phyloP scores from a whole-genome alignment of 2,329 filamentous ascomycete species.

The Cytospora paraplurivora region DNA sequence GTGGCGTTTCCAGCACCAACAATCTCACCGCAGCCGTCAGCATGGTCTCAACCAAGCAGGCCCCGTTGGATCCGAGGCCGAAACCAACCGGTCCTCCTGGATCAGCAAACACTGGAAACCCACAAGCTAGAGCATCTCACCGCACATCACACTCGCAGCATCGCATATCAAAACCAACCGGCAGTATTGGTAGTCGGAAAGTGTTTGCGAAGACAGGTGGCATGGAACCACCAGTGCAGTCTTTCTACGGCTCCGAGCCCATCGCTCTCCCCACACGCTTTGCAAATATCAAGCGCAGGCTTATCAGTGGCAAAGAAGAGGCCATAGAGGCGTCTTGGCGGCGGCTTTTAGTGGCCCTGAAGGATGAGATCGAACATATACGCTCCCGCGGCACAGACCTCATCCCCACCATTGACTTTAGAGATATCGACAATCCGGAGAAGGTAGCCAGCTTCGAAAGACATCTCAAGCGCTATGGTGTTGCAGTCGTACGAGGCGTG shows the following conservation, averaged over 20 bases:
- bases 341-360: slow-evolving; percentile 54
- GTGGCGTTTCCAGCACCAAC: slow-evolving; percentile 27
- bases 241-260: slow-evolving; percentile 59
- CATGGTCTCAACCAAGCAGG: slow-evolving; percentile 28
- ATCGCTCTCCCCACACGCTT: slow-evolving; percentile 62
- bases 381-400: slow-evolving; percentile 52
- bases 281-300: slow-evolving; percentile 56
- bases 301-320: slow-evolving; percentile 57
- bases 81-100: slow-evolving; percentile 12
- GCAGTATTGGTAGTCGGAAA: slow-evolving; percentile 28
- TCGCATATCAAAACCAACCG: slow-evolving; percentile 24
- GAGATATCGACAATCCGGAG: slow-evolving; percentile 49
- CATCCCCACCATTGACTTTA: slow-evolving; percentile 59
- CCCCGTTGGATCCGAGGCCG: slow-evolving; percentile 21
- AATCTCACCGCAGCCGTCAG: slow-evolving; percentile 27
- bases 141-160: slow-evolving; percentile 27
- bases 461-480: slow-evolving; percentile 63
- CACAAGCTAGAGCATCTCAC: slow-evolving; percentile 20
- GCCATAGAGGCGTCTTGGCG: slow-evolving; percentile 58
- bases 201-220: slow-evolving; percentile 35
- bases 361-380: slow-evolving; percentile 55
- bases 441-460: slow-evolving; percentile 57
- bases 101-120: slow-evolving; percentile 8
- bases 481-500: slow-evolving; percentile 67
- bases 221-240: slow-evolving; percentile 55